Conservation (phyloP, 2,329 filamentous ascomycete genomes). For the Periglandula ipomoeae region DNA sequence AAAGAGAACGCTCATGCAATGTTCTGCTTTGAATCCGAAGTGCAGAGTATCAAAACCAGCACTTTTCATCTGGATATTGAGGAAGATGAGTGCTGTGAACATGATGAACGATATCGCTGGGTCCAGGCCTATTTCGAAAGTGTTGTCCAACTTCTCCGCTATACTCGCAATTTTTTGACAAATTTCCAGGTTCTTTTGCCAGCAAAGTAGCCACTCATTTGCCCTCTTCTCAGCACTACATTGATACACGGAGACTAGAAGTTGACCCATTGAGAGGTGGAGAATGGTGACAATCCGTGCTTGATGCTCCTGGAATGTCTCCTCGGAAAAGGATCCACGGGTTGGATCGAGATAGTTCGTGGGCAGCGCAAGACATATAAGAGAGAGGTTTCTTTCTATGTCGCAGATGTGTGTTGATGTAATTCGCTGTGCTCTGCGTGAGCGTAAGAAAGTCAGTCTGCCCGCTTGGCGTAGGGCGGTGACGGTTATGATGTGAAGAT, state of each 20-base stretch:
- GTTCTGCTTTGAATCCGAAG: background rate
- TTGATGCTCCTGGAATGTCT: background rate
- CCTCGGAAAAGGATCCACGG: background rate
- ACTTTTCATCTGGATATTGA: slow-evolving; percentile 7
- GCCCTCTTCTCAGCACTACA: slow-evolving; percentile 1
- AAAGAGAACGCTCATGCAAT: slow-evolving; percentile 7
- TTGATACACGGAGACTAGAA: slow-evolving; percentile 8
- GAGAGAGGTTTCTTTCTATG: background rate
- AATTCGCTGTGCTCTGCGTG: background rate
- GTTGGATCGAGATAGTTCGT: background rate
- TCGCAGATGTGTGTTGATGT: background rate
- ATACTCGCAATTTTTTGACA: slow-evolving; percentile 10
- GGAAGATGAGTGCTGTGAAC: slow-evolving; percentile 10
- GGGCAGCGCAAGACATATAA: background rate
- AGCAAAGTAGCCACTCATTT: slow-evolving; percentile 9
- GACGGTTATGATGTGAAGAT: slow-evolving; percentile 9
- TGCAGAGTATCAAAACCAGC: background rate
- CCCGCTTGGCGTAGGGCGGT: slow-evolving; percentile 6
- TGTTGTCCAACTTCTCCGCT: slow-evolving; percentile 6
- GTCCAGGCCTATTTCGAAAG: slow-evolving; percentile 5
- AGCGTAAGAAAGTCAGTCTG: background rate
- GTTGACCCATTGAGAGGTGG: slow-evolving; percentile 10
- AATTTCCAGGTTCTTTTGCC: slow-evolving; percentile 11
- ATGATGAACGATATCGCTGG: slow-evolving; percentile 10
- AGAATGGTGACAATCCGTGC: slow-evolving; percentile 8